Percentiles rank a stretch among this genome's conserved stretches.
Evolutionary conservation across 73 alveolate species (phyloP).

Genomic region (Vitrella brassicaformis): DNA sequence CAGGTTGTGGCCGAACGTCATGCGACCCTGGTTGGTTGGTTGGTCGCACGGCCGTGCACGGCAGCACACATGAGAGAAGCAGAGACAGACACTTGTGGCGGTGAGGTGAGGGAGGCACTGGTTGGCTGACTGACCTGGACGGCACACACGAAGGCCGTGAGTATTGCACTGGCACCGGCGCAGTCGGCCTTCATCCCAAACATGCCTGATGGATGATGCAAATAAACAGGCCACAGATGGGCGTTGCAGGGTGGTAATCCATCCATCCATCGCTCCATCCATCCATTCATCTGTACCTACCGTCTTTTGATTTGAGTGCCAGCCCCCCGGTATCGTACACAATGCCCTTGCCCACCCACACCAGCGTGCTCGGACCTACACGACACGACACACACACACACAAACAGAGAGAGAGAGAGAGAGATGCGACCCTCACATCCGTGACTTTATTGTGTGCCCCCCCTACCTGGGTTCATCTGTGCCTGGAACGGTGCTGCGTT

Average conservation of each 20-base stretch:
- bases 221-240: no score
- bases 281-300: neutral
- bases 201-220: no score
- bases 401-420: no score
- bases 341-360: conserved; percentile 2
- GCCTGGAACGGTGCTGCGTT: no score
- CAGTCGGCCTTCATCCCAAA: conserved; percentile 5
- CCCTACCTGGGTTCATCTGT: no score
- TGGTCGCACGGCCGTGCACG: neutral
- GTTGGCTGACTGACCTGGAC: no score
- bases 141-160: neutral
- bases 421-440: no score
- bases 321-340: conserved; percentile 3
- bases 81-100: no score
- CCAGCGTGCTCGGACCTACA: neutral
- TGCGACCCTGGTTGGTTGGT: no score
- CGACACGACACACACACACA: neutral
- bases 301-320: neutral
- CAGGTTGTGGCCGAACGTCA: no score
- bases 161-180: conserved; percentile 1
- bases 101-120: no score
- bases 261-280: neutral
- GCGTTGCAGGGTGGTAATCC: neutral
- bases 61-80: neutral
- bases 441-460: no score